These are phyloP conservation scores for Solanum chmielewskii DNA, from an alignment of 257 asterid genomes.

Conservation along the genomic window DNA sequence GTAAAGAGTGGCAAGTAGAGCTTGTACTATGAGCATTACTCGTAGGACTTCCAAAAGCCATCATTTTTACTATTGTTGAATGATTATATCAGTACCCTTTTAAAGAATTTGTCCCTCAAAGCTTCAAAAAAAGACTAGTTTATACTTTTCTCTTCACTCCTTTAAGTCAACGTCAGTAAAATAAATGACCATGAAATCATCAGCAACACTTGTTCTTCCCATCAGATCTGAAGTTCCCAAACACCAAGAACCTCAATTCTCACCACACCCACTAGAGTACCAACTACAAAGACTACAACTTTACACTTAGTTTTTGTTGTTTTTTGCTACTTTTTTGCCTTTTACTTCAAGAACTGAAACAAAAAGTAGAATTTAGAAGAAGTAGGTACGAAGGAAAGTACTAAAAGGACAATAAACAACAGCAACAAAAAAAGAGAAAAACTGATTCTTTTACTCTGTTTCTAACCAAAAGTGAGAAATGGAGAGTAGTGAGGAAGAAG, in stretches of 20 bases:
- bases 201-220: slow-evolving; percentile 3
- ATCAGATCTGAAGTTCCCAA: slow-evolving; percentile 37
- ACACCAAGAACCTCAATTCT: not conserved
- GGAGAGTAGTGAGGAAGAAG: not conserved
- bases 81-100: not conserved
- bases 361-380: slow-evolving; percentile 7
- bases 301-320: not conserved
- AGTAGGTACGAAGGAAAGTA: slow-evolving; percentile 5
- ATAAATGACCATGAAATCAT: slow-evolving; percentile 1
- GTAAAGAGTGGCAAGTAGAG: not conserved
- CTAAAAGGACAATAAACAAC: not conserved
- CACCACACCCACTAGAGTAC: slow-evolving; percentile 23
- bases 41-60: slow-evolving; percentile 4
- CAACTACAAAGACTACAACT: not conserved
- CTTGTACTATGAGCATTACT: not conserved
- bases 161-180: slow-evolving; percentile 7
- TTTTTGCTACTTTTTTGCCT: slow-evolving; percentile 1
- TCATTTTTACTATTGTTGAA: not conserved
- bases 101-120: not conserved
- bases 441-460: not conserved
- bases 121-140: not conserved
- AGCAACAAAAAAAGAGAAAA: not conserved
- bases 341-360: slow-evolving; percentile 11
- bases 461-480: not conserved
- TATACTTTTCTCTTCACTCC: slow-evolving; percentile 4